A percentile compares a stretch with the other conserved stretches of the same genome.
phyloP scores from a whole-genome alignment of 345 rosid genomes.

The Eucalyptus leucophloia region DNA sequence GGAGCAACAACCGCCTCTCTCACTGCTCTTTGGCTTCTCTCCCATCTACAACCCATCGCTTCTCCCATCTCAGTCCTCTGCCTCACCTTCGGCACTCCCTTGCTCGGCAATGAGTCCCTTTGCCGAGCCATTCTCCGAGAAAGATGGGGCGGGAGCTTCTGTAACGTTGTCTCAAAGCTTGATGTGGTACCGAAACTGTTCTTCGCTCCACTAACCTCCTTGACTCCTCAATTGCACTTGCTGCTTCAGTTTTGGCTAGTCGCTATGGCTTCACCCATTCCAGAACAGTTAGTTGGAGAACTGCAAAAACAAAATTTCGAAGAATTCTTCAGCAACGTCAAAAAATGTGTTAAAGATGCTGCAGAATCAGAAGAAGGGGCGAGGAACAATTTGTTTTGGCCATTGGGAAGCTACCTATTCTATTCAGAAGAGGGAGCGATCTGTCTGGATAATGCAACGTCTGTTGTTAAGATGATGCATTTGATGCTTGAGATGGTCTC shows the following conservation, averaged over 20 bases:
- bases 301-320: not conserved
- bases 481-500: conserved; percentile 12
- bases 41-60: conserved; percentile 4
- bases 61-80: conserved; percentile 32
- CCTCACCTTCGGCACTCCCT: conserved; percentile 81
- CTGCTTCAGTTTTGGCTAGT: not conserved
- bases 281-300: conserved; percentile 2
- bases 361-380: not conserved
- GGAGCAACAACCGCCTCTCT: conserved; percentile 68
- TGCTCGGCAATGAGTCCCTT: conserved; percentile 58
- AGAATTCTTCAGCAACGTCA: conserved; percentile 6
- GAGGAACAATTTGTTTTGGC: conserved; percentile 20
- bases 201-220: conserved; percentile 19
- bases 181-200: conserved; percentile 51
- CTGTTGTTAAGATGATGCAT: conserved; percentile 45
- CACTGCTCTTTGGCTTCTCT: conserved; percentile 70
- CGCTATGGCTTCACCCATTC: conserved; percentile 3
- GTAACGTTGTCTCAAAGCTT: conserved; percentile 46
- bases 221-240: conserved; percentile 1
- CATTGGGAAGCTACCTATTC: conserved; percentile 62
- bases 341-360: not conserved
- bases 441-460: conserved; percentile 42
- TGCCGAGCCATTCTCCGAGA: conserved; percentile 6
- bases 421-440: conserved; percentile 64
- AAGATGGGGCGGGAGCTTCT: conserved; percentile 41